Evolutionary conservation across 495 filamentous ascomycete species (phyloP).

Genomic region (Penicillium antarcticum): DNA sequence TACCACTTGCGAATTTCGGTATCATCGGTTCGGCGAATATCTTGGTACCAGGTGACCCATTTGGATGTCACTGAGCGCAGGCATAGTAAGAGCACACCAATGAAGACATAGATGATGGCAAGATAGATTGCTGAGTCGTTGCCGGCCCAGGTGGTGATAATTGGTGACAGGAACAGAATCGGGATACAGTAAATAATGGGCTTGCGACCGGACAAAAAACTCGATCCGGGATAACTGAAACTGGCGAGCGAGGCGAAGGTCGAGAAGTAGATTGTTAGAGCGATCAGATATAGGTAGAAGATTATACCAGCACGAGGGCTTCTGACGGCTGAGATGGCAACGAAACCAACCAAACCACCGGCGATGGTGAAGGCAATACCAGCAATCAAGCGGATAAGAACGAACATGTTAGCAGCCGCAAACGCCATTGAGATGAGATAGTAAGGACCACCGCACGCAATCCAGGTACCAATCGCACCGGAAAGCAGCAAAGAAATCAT

Average conservation of each 20-base stretch:
- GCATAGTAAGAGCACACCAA: conserved; percentile 40
- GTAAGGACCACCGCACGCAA: conserved; percentile 56
- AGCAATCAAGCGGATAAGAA: conserved; percentile 55
- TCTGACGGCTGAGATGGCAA: conserved; percentile 39
- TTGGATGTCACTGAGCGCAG: conserved; percentile 45
- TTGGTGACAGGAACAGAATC: conserved; percentile 44
- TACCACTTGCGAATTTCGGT: conserved; percentile 51
- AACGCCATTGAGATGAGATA: conserved; percentile 60
- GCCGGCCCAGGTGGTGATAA: conserved; percentile 44
- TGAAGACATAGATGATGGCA: conserved; percentile 43
- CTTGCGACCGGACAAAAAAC: conserved; percentile 50
- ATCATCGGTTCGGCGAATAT: conserved; percentile 43
- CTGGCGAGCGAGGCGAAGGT: conserved; percentile 50
- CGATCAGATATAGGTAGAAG: conserved; percentile 48
- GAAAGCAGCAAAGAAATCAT: conserved; percentile 56
- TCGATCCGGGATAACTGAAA: conserved; percentile 53
- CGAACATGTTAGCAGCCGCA: conserved; percentile 58
- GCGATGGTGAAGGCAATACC: conserved; percentile 53
- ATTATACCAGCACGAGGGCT: conserved; percentile 41
- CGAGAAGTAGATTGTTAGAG: conserved; percentile 50
- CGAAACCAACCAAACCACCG: conserved; percentile 46
- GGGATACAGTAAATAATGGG: conserved; percentile 43
- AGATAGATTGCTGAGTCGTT: conserved; percentile 49
- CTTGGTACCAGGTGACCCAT: conserved; percentile 51
- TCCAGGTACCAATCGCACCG: conserved; percentile 58